phyloP scores from a whole-genome alignment of 495 filamentous ascomycete genomes.

The Penicillium turbatum region DNA sequence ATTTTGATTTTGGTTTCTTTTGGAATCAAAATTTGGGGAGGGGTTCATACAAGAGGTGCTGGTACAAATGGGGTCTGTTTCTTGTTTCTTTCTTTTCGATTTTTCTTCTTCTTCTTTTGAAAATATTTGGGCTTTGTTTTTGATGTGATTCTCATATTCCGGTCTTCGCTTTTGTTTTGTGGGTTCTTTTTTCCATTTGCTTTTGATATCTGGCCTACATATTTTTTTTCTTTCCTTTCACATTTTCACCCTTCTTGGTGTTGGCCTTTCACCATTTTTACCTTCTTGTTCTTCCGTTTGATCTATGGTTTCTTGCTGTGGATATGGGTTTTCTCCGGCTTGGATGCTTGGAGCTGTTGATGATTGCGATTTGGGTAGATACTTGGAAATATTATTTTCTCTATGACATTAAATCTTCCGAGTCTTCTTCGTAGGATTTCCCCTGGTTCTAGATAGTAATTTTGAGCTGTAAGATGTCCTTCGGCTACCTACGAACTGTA shows the following conservation, averaged over 20 bases:
- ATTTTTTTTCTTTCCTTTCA: slow-evolving; percentile 4
- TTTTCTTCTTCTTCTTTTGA: not conserved
- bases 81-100: slow-evolving; percentile 2
- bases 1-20: not conserved
- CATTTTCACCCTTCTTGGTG: not conserved
- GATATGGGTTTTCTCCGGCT: slow-evolving; percentile 14
- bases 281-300: slow-evolving; percentile 17
- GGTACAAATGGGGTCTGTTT: slow-evolving; percentile 13
- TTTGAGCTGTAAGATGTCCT: too few species aligned
- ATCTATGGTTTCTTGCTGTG: slow-evolving; percentile 4
- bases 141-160: slow-evolving; percentile 3
- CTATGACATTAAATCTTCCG: not conserved
- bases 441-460: too few species aligned
- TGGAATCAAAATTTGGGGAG: slow-evolving; percentile 18
- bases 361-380: slow-evolving; percentile 18
- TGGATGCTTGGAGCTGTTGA: slow-evolving; percentile 16
- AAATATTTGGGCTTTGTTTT: slow-evolving; percentile 10
- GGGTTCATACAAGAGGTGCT: slow-evolving; percentile 11
- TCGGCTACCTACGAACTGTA: too few species aligned
- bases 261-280: not conserved
- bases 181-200: not conserved
- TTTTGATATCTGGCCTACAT: not conserved
- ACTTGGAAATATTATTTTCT: slow-evolving; percentile 3
- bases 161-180: slow-evolving; percentile 5
- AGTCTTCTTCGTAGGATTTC: not conserved